Conservation (phyloP, 306 rosid genomes). For the Carpinus viminea region DNA sequence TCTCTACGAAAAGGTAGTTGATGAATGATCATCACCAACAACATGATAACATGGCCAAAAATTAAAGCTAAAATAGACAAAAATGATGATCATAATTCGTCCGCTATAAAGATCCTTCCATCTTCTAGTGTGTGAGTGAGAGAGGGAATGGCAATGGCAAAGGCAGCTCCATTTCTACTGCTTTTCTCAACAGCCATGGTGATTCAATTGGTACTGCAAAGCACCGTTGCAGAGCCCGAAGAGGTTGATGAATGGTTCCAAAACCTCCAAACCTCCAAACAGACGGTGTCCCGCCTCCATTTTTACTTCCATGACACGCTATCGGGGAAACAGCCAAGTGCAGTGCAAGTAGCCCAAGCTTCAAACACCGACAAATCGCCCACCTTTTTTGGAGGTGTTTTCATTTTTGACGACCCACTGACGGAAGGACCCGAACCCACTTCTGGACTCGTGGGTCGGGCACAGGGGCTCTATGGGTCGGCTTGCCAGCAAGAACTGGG, state of each 20-base stretch:
- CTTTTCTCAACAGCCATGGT: not conserved
- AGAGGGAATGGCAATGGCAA: not conserved
- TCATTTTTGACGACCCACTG: conserved; percentile 1
- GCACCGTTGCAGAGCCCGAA: not conserved
- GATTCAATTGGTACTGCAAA: not conserved
- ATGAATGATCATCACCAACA: not conserved
- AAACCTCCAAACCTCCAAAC: not conserved
- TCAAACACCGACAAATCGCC: not conserved
- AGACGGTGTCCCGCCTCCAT: conserved; percentile 6
- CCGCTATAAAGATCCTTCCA: not conserved
- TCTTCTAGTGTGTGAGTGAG: not conserved
- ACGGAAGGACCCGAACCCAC: conserved; percentile 12
- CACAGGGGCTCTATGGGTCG: conserved; percentile 21
- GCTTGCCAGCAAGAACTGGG: not conserved
- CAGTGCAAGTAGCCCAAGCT: not conserved
- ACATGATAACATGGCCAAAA: not conserved
- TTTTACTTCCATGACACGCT: conserved; percentile 19
- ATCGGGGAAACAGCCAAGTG: not conserved
- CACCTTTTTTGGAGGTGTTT: conserved; percentile 8
- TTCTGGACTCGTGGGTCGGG: conserved; percentile 16
- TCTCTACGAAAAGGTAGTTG: not conserved
- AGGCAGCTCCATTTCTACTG: not conserved
- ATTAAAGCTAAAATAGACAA: not conserved
- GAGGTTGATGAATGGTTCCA: not conserved
- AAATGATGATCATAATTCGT: not conserved